Evolutionary conservation across 1,284 basidiomycete genomes (phyloP).

Genomic region (Moesziomyces antarcticus): DNA sequence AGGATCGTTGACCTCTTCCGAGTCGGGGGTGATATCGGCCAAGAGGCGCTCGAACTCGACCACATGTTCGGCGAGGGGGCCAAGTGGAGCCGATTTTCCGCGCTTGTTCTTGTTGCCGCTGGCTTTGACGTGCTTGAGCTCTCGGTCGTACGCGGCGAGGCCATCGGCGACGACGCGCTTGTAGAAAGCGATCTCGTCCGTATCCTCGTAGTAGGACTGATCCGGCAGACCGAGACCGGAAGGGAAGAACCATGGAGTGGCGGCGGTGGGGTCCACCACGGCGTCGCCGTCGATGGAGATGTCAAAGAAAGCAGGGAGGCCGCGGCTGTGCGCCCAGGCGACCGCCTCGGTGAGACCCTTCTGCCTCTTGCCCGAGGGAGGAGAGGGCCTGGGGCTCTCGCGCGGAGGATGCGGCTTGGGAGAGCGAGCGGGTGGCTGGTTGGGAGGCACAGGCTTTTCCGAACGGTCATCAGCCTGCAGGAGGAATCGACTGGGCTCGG

Average conservation of each 20-base stretch:
- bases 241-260: conserved; percentile 88
- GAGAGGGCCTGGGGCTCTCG: conserved; percentile 45
- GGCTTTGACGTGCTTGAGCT: conserved; percentile 69
- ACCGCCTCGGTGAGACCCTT: conserved; percentile 80
- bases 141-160: conserved; percentile 74
- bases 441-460: conserved; percentile 48
- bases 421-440: conserved; percentile 49
- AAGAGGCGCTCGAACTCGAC: conserved; percentile 83
- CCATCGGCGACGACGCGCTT: conserved; percentile 77
- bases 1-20: conserved; percentile 77
- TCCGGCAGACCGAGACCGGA: conserved; percentile 85
- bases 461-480: conserved; percentile 71
- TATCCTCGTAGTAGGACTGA: conserved; percentile 93
- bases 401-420: conserved; percentile 54
- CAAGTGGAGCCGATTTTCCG: conserved; percentile 70
- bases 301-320: conserved; percentile 78
- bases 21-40: conserved; percentile 77
- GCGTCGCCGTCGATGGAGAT: conserved; percentile 87
- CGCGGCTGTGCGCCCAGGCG: conserved; percentile 81
- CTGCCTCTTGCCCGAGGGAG: conserved; percentile 61
- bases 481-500: conserved; percentile 72
- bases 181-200: conserved; percentile 78
- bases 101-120: conserved; percentile 61
- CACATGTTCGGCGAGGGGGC: conserved; percentile 77
- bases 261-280: conserved; percentile 85